Conservation (phyloP, 2,329 filamentous ascomycete genomes). For the Pseudogymnoascus sp. region DNA sequence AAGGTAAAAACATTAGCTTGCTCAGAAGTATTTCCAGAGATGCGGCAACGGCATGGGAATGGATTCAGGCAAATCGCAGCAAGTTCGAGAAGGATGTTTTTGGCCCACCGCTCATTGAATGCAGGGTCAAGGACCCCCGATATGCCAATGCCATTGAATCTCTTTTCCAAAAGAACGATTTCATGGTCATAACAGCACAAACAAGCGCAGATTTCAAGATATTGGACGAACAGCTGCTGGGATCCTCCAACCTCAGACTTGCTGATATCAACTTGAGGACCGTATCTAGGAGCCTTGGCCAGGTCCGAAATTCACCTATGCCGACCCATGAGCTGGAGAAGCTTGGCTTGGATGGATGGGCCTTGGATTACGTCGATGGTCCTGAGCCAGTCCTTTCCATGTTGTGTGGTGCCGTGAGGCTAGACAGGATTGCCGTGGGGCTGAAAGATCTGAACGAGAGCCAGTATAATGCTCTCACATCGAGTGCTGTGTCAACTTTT, state of each 20-base stretch:
- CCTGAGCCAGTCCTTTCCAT: conserved; percentile 79
- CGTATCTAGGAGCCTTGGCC: background rate
- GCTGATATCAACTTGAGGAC: conserved; percentile 65
- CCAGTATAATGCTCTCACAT: conserved; percentile 59
- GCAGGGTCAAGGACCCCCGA: conserved; percentile 51
- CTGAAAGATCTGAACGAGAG: conserved; percentile 54
- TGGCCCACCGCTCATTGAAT: conserved; percentile 57
- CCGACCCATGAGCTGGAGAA: conserved; percentile 44
- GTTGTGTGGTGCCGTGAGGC: conserved; percentile 65
- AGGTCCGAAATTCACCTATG: conserved; percentile 27
- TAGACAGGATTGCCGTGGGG: conserved; percentile 62
- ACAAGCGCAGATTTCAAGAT: conserved; percentile 65
- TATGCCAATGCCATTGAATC: conserved; percentile 54
- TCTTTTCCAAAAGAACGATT: conserved; percentile 44
- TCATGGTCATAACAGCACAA: conserved; percentile 64
- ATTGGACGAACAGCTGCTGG: conserved; percentile 53
- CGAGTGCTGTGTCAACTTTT: conserved; percentile 54
- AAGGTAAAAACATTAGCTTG: conserved; percentile 63
- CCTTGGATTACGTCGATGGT: conserved; percentile 69
- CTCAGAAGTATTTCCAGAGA: conserved; percentile 56
- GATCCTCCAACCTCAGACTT: conserved; percentile 46
- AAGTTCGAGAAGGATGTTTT: conserved; percentile 55
- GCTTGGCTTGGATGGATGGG: conserved; percentile 70
- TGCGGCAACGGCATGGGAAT: conserved; percentile 65
- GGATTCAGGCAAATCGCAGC: conserved; percentile 65